Evolutionary conservation across 768 basidiomycete species (phyloP).

Genomic region (Termitomyces sp.): DNA sequence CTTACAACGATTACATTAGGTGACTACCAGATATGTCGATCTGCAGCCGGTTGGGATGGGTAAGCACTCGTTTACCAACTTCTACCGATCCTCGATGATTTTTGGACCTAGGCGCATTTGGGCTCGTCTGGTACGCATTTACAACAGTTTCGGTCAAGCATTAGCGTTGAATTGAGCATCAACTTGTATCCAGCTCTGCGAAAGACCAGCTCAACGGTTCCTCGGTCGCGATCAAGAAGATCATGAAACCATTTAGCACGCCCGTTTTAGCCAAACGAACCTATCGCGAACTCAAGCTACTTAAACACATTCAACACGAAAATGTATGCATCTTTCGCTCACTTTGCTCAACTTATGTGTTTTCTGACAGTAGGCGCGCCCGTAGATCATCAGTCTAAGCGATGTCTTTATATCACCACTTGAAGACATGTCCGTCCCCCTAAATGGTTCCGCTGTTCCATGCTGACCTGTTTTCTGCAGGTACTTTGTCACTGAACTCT

Average conservation of each 20-base stretch:
- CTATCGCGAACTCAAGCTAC: constrained; percentile 94
- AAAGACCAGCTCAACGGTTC: constrained; percentile 93
- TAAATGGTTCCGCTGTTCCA: background rate
- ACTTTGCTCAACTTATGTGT: background rate
- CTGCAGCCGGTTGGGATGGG: constrained; percentile 99
- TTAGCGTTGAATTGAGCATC: background rate
- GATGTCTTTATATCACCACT: constrained; percentile 99
- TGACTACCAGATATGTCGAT: constrained; percentile 98
- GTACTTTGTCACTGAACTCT: constrained; percentile 97
- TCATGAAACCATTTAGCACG: constrained; percentile 99
- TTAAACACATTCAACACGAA: constrained; percentile 98
- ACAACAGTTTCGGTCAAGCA: background rate
- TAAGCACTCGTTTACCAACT: constrained; percentile 30
- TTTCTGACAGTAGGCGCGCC: background rate
- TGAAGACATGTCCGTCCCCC: constrained; percentile 78
- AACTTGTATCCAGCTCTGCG: constrained; percentile 56
- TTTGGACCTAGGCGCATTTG: constrained; percentile 78
- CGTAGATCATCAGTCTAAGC: constrained; percentile 95
- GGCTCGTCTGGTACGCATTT: constrained; percentile 83
- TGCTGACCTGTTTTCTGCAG: constrained; percentile 32
- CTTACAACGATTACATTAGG: constrained; percentile 39
- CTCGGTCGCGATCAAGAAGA: constrained; percentile 99
- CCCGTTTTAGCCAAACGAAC: constrained; percentile 98
- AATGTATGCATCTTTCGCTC: constrained; percentile 53
- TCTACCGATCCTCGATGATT: background rate